Base-by-base conservation (phyloP, 805 yeast species). In the Schwanniomyces pseudopolymorphus region DNA sequence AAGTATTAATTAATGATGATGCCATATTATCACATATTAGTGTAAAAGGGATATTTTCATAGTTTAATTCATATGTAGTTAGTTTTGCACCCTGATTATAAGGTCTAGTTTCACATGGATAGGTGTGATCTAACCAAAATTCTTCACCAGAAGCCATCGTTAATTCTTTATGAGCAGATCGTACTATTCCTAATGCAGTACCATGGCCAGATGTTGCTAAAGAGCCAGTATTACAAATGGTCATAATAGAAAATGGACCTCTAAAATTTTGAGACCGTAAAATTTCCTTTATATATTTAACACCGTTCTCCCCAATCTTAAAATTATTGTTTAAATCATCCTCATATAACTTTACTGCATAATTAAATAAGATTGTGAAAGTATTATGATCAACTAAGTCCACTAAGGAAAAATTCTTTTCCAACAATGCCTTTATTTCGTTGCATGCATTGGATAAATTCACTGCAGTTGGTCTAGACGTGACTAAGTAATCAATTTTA, bases 181-280 rank as follows among this genome's bases (percentile, higher is more conserved):
- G 80, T 33, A 92, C 82, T 20, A 94, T 88, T 11, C 99, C 98
- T 25, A 92, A 74, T 0, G 98, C 98, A 4, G 99, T 92, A 25
- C 99, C 99, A 62, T 90, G 92, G 2, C 98, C 98, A 3, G 98
- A 89, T 1, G 99, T 92, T 1, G 99, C 99, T 48, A 92, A 73
- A 0, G 97, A 89, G 0, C 99, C 99, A 0, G 99, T 92, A 67
- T 92, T 92, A 67, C 99, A 92, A 46, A 94, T 88, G 1, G 98
- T 92, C 61, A 94, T 68, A 3, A 89, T 91, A 1, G 95, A 80
- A 60, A 90, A 84, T 4, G 85, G 84, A 10, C 86, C 89, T 16
- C 64, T 60, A 56, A 79, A 83, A 4, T 72, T 67, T 50, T 83
- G 79, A 14, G 64, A 52, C 16, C 61, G 55, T 52, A 85, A 67